Evolutionary conservation across 2,329 filamentous ascomycete species (phyloP).

Genomic region (Neonectria sp.): DNA sequence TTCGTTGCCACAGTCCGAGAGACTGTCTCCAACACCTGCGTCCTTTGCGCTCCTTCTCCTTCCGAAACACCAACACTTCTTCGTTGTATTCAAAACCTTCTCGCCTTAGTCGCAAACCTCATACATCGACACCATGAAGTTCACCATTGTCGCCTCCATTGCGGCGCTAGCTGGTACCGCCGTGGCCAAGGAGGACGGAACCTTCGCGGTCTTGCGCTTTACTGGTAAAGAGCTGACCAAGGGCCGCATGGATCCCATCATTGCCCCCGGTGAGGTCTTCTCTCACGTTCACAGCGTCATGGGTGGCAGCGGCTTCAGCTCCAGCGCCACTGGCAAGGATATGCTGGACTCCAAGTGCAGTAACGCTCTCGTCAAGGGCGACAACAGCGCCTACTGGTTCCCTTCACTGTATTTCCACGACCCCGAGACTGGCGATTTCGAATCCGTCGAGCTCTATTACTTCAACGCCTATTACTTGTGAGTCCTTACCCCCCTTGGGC

Average conservation of each 20-base stretch:
- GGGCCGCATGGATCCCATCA: conserved; percentile 77
- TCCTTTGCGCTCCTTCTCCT: conserved; percentile 27
- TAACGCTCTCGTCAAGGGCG: conserved; percentile 77
- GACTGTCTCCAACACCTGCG: conserved; percentile 33
- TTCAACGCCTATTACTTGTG: conserved; percentile 85
- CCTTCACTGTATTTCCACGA: conserved; percentile 79
- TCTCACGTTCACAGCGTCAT: conserved; percentile 79
- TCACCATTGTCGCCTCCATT: conserved; percentile 49
- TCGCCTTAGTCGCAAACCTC: not conserved
- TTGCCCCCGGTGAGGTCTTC: conserved; percentile 71
- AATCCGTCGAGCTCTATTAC: conserved; percentile 78
- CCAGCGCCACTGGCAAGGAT: conserved; percentile 72
- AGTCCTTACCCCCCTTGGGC: conserved; percentile 39
- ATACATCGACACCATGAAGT: conserved; percentile 54
- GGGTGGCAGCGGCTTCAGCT: conserved; percentile 78
- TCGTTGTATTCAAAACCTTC: conserved; percentile 19
- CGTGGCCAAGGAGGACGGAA: conserved; percentile 61
- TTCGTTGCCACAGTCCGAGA: conserved; percentile 43
- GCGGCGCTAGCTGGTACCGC: conserved; percentile 58
- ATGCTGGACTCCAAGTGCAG: conserved; percentile 77
- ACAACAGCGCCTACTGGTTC: conserved; percentile 85
- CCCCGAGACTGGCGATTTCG: conserved; percentile 73
- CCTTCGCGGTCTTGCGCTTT: conserved; percentile 80
- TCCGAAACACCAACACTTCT: conserved; percentile 11
- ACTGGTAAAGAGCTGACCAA: conserved; percentile 75